Evolutionary conservation across 192 early-diverging fungal species (phyloP).

Genomic region (Coemansia sp.): DNA sequence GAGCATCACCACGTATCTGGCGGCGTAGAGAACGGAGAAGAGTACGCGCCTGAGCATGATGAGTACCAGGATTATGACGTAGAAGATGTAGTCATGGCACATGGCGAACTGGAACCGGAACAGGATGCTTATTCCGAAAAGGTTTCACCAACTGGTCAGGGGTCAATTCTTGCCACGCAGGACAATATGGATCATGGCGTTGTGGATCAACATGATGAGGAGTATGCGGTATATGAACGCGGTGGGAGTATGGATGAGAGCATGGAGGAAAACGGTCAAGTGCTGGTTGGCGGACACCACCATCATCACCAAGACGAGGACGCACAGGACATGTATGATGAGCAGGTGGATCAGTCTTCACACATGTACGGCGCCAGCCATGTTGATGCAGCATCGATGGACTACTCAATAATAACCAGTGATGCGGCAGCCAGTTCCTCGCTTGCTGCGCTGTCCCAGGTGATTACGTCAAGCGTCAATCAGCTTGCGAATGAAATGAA

Average conservation of each 20-base stretch:
- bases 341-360: conserved; percentile 15
- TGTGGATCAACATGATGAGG: conserved; percentile 2
- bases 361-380: conserved; percentile 32
- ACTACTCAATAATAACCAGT: conserved; percentile 34
- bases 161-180: conserved; percentile 42
- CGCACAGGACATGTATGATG: conserved; percentile 27
- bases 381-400: conserved; percentile 27
- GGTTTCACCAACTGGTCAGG: conserved; percentile 22
- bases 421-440: conserved; percentile 34
- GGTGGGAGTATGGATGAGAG: conserved; percentile 7
- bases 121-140: conserved; percentile 21
- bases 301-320: conserved; percentile 13
- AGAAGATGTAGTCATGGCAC: conserved; percentile 28
- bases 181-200: conserved; percentile 25
- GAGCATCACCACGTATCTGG: conserved; percentile 19
- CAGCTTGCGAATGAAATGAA: conserved; percentile 18
- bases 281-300: conserved; percentile 7
- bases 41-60: conserved; percentile 26
- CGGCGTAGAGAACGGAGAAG: conserved; percentile 14
- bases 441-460: conserved; percentile 40
- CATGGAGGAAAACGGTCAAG: conserved; percentile 19
- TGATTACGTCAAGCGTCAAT: conserved; percentile 37
- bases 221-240: conserved; percentile 13
- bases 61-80: conserved; percentile 38
- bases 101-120: neutral